Base-by-base conservation (phyloP, 495 filamentous ascomycete genomes). In the Pyrenula aspistea region DNA sequence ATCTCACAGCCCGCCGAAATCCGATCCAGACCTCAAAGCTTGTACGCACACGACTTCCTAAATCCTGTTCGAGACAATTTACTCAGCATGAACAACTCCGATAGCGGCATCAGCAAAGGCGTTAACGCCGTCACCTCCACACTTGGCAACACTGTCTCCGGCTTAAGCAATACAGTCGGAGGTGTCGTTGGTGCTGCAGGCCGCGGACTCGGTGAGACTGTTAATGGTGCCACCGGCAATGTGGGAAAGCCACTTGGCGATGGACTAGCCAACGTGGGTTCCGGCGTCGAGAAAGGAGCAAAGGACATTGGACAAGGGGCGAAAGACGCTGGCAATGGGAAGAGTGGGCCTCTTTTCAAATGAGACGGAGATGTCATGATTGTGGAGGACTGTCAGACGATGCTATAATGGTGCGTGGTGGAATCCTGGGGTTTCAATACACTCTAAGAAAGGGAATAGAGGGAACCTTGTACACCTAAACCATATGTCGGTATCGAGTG, bases 281-380 rank as follows among this genome's bases (percentile, higher is more conserved):
- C 73, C 0, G 83, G 83, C 1, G 60, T 87, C 12, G 80, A 88
- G 66, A 69, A 78, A 54, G 84, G 78, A 2, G 73, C 77, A 20
- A 74, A 73, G 19, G 65, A 62, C 25, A 75, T 86, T 31, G 77
- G 81, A 11, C 75, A 79, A 66, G 83, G 84, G 0, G 76, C 85
- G 42, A 84, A 88, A 72, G 74, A 85, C 64, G 83, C 85, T 24
- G 84, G 85, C 2, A 71, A 87, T 68, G 83, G 83, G 75, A 83
- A 78, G 73, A 42, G 31, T 42, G 31, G 31, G 31, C 31, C 31
- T 4, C 15, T 42, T 4, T 42, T 42, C 15, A 42, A 42, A 15
- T 42, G 15, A 15, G 31, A 42, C 15, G 15, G 15, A 42, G 31
- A n/a, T n/a, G n/a, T n/a, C n/a, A n/a, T n/a, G n/a, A n/a, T n/a